Percentiles rank a stretch among this genome's conserved stretches.
Evolutionary conservation across 768 basidiomycete species (phyloP).

Genomic region (Udeniomyces megalosporus): DNA sequence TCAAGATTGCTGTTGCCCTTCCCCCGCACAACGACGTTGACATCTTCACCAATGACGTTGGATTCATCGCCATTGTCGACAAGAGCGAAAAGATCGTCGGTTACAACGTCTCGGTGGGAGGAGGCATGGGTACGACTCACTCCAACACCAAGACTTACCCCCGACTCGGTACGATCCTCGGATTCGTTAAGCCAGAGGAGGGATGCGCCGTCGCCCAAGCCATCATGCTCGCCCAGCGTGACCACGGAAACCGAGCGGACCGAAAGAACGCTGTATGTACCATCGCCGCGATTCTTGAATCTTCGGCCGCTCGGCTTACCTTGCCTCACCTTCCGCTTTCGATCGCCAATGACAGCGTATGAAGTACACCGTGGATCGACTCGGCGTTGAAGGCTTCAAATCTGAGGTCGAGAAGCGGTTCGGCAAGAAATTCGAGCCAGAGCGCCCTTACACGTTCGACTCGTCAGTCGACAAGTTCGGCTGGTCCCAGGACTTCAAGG

Average conservation of each 20-base stretch:
- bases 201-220: slow-evolving; percentile 76
- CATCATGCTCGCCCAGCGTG: slow-evolving; percentile 82
- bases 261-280: slow-evolving; percentile 42
- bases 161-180: slow-evolving; percentile 66
- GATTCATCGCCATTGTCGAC: slow-evolving; percentile 84
- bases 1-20: slow-evolving; percentile 91
- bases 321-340: neutral
- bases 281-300: neutral
- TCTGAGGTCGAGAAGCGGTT: slow-evolving; percentile 76
- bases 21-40: slow-evolving; percentile 95
- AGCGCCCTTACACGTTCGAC: slow-evolving; percentile 63
- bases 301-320: neutral
- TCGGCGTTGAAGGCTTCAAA: slow-evolving; percentile 76
- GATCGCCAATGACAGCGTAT: slow-evolving; percentile 36
- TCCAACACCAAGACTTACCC: slow-evolving; percentile 99
- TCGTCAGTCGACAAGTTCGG: slow-evolving; percentile 87
- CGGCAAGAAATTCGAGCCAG: slow-evolving; percentile 57
- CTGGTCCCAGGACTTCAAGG: slow-evolving; percentile 76
- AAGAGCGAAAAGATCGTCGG: slow-evolving; percentile 60
- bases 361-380: slow-evolving; percentile 93
- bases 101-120: slow-evolving; percentile 86
- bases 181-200: slow-evolving; percentile 81
- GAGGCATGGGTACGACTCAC: slow-evolving; percentile 99
- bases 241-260: slow-evolving; percentile 86
- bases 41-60: slow-evolving; percentile 86